Evolutionary conservation across 2,329 filamentous ascomycete species (phyloP).

Genomic region (Aspergillus costaricaensis): DNA sequence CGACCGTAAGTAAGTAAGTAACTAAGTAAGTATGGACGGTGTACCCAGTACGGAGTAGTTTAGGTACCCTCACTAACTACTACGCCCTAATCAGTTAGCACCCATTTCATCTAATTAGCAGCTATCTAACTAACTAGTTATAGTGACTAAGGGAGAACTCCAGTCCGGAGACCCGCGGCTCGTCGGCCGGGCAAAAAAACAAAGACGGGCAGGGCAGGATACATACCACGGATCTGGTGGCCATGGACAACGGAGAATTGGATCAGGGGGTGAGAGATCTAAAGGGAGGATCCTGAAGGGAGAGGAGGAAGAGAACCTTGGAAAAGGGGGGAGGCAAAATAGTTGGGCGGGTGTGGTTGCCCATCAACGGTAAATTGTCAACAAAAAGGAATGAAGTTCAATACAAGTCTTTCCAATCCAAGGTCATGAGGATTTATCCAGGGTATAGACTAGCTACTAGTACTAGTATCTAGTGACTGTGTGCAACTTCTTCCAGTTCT

Average conservation of each 20-base stretch:
- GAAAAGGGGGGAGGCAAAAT: slow-evolving; percentile 19
- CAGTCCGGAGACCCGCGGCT: background rate
- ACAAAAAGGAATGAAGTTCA: background rate
- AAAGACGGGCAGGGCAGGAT: background rate
- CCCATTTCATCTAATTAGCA: too few species aligned
- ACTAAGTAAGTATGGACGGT: background rate
- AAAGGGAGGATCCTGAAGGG: background rate
- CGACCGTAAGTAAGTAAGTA: background rate
- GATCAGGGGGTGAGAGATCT: background rate
- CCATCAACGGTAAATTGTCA: slow-evolving; percentile 3
- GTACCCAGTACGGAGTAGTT: background rate
- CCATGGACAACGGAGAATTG: background rate
- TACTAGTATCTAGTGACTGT: too few species aligned
- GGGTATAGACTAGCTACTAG: background rate
- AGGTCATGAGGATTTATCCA: background rate
- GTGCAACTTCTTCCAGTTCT: too few species aligned
- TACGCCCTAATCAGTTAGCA: too few species aligned
- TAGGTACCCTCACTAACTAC: background rate
- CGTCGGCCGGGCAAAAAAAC: background rate
- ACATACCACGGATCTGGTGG: slow-evolving; percentile 5
- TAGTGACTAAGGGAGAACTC: background rate
- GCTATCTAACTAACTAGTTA: too few species aligned
- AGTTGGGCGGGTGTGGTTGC: background rate
- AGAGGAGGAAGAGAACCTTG: background rate
- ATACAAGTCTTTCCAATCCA: background rate